These are phyloP conservation scores for Talaromyces atroroseus DNA, from an alignment of 2,329 filamentous ascomycete genomes.

Conservation along the genomic window DNA sequence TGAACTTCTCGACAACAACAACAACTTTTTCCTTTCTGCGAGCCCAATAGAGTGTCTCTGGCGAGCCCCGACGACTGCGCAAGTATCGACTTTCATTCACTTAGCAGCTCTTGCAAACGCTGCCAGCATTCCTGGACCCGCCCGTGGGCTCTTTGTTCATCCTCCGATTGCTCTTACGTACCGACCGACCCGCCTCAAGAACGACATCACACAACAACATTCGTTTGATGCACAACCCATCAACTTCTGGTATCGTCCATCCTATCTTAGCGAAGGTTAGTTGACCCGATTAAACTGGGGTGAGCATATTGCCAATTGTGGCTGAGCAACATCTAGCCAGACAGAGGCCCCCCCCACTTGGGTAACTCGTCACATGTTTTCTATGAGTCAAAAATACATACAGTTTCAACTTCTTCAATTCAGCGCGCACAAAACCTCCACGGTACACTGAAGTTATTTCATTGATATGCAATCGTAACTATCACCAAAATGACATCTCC, in stretches of 20 bases:
- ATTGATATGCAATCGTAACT: constrained; percentile 1
- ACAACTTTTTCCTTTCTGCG: background rate
- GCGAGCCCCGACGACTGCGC: background rate
- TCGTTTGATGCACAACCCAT: background rate
- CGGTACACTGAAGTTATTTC: background rate
- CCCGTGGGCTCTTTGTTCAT: background rate
- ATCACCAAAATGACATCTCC: constrained; percentile 9
- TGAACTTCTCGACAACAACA: background rate
- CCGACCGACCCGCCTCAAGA: background rate
- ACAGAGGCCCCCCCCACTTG: constrained; percentile 2
- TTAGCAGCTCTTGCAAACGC: background rate
- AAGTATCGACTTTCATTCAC: background rate
- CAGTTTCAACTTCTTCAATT: background rate
- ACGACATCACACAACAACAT: background rate
- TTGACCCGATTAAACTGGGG: background rate
- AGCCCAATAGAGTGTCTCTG: background rate
- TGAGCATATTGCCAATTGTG: background rate
- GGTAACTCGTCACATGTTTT: constrained; percentile 13
- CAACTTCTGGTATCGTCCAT: background rate
- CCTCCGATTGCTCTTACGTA: background rate
- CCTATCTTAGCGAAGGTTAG: background rate
- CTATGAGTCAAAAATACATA: background rate
- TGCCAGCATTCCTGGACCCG: background rate
- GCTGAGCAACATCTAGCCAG: constrained; percentile 11
- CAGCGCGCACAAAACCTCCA: background rate